A percentile compares a stretch with the other conserved stretches of the same genome.
phyloP scores from a whole-genome alignment of 2,329 filamentous ascomycete genomes.

The Biscogniauxia marginata region DNA sequence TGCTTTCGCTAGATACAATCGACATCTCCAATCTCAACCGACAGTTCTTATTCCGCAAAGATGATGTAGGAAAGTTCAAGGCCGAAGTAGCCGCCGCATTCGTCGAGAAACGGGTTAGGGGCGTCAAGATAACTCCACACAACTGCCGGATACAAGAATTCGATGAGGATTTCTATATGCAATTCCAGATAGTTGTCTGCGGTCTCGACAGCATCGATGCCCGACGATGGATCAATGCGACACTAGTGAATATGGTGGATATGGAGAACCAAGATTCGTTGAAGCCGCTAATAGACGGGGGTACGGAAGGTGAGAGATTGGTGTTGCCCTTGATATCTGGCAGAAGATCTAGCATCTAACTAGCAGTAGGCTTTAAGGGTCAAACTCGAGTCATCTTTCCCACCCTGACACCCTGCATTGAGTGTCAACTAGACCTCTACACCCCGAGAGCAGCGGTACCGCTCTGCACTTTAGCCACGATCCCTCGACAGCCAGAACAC shows the following conservation, averaged over 20 bases:
- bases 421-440: constrained; percentile 98
- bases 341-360: constrained; percentile 11
- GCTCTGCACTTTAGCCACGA: constrained; percentile 92
- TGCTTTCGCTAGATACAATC: constrained; percentile 71
- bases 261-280: constrained; percentile 76
- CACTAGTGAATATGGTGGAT: constrained; percentile 86
- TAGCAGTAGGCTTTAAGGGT: constrained; percentile 79
- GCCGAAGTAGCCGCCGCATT: constrained; percentile 90
- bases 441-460: constrained; percentile 96
- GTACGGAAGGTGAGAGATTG: constrained; percentile 80
- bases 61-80: constrained; percentile 90
- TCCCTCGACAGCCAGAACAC: constrained; percentile 94
- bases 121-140: constrained; percentile 89
- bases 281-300: constrained; percentile 94
- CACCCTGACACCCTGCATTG: constrained; percentile 91
- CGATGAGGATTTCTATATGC: constrained; percentile 93
- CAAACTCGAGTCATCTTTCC: constrained; percentile 91
- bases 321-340: no score
- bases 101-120: constrained; percentile 84
- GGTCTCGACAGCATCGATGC: constrained; percentile 97
- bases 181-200: constrained; percentile 91
- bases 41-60: constrained; percentile 90
- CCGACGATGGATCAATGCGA: constrained; percentile 97
- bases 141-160: constrained; percentile 97
- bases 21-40: constrained; percentile 98